Percentiles rank a stretch among this genome's conserved stretches.
These are phyloP conservation scores for Biscutella laevigata DNA, from an alignment of 441 rosid species.

Conservation along the genomic window DNA sequence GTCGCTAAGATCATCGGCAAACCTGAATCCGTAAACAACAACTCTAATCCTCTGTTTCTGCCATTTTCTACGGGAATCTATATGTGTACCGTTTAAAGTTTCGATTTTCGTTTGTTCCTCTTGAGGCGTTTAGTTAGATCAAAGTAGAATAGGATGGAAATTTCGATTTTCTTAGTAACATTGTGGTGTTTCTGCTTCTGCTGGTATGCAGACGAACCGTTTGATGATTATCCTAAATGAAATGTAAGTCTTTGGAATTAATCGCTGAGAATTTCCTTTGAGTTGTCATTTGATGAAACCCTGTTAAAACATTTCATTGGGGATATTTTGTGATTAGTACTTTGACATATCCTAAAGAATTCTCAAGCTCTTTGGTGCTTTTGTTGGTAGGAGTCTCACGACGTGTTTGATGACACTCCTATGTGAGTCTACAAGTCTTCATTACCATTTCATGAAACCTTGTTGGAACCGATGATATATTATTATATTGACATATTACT, in stretches of 20 bases:
- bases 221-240: constrained; percentile 34
- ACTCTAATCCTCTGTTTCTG: not conserved
- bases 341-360: too few relatives aligned
- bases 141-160: not conserved
- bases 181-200: not conserved
- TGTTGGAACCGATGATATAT: not conserved
- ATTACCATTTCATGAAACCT: too few relatives aligned
- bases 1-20: constrained; percentile 84
- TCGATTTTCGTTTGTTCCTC: not conserved
- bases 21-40: constrained; percentile 76
- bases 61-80: not conserved
- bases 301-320: too few relatives aligned
- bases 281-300: too few relatives aligned
- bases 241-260: not conserved
- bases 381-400: too few relatives aligned
- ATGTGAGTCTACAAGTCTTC: too few relatives aligned
- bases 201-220: constrained; percentile 22
- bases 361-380: too few relatives aligned
- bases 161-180: not conserved
- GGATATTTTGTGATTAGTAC: too few relatives aligned
- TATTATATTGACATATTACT: not conserved
- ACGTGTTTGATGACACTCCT: too few relatives aligned
- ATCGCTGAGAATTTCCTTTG: not conserved
- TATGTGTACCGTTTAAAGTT: not conserved
- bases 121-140: not conserved